Evolutionary conservation across 1,284 basidiomycete genomes (phyloP).

Genomic region (Porodaedalea pini): DNA sequence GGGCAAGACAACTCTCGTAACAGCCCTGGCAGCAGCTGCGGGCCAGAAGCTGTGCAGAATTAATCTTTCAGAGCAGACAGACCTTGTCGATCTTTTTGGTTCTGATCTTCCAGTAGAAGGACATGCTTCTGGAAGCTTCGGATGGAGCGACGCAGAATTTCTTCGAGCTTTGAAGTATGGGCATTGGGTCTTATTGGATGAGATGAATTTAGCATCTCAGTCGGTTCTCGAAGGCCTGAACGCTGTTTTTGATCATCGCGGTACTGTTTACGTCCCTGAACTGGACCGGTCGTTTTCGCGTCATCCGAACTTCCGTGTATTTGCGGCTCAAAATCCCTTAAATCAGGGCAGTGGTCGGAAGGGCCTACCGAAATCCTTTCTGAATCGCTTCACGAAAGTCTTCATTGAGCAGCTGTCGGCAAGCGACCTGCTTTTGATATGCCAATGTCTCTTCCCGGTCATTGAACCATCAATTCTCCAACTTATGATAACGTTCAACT

Average conservation of each 20-base stretch:
- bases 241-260: constrained; percentile 94
- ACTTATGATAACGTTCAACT: constrained; percentile 86
- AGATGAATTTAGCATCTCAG: constrained; percentile 98
- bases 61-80: constrained; percentile 98
- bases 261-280: constrained; percentile 93
- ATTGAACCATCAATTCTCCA: constrained; percentile 53
- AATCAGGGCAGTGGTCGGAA: constrained; percentile 97
- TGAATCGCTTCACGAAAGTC: constrained; percentile 98
- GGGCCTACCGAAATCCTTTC: constrained; percentile 94
- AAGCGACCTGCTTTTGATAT: constrained; percentile 80
- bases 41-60: constrained; percentile 89
- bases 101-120: constrained; percentile 96
- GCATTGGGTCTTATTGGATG: constrained; percentile 95
- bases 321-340: constrained; percentile 97
- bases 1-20: constrained; percentile 96
- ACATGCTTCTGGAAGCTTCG: constrained; percentile 88
- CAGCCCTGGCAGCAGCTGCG: constrained; percentile 80
- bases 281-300: constrained; percentile 85
- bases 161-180: constrained; percentile 90
- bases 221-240: constrained; percentile 97
- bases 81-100: constrained; percentile 94
- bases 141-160: constrained; percentile 98
- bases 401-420: constrained; percentile 86
- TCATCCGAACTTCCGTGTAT: constrained; percentile 92
- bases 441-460: constrained; percentile 69